Evolutionary conservation across 306 rosid species (phyloP).

Genomic region (Hippophae rhamnoides): DNA sequence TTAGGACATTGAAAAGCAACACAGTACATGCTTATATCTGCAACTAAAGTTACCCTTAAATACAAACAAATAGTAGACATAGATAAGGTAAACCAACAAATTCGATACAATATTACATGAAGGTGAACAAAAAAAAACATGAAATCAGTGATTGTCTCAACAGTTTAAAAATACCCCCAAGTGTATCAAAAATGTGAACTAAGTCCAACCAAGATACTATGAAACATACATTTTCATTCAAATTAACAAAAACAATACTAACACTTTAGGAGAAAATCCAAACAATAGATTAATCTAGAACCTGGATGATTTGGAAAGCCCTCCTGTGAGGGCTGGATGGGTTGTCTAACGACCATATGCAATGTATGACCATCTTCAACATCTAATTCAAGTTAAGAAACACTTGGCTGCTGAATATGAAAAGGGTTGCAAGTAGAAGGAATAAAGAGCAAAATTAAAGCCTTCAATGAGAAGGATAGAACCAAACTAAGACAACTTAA

Average conservation of each 20-base stretch:
- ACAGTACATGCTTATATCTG: too few relatives aligned
- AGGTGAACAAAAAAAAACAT: too few relatives aligned
- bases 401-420: constrained; percentile 16
- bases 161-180: too few relatives aligned
- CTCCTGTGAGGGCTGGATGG: constrained; percentile 50
- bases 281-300: constrained; percentile 17
- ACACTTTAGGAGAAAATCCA: not conserved
- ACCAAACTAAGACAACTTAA: not conserved
- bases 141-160: too few relatives aligned
- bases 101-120: too few relatives aligned
- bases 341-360: constrained; percentile 90
- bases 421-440: not conserved
- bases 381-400: constrained; percentile 59
- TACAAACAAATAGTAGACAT: too few relatives aligned
- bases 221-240: too few relatives aligned
- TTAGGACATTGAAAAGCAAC: too few relatives aligned
- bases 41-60: too few relatives aligned
- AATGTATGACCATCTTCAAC: constrained; percentile 99
- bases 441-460: not conserved
- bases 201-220: not conserved
- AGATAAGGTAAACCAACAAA: too few relatives aligned
- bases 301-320: constrained; percentile 58
- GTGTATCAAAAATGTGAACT: too few relatives aligned
- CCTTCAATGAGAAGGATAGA: not conserved
- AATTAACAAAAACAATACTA: not conserved